Evolutionary conservation across 306 rosid genomes (phyloP).

Genomic region (Cicer cuneatum): DNA sequence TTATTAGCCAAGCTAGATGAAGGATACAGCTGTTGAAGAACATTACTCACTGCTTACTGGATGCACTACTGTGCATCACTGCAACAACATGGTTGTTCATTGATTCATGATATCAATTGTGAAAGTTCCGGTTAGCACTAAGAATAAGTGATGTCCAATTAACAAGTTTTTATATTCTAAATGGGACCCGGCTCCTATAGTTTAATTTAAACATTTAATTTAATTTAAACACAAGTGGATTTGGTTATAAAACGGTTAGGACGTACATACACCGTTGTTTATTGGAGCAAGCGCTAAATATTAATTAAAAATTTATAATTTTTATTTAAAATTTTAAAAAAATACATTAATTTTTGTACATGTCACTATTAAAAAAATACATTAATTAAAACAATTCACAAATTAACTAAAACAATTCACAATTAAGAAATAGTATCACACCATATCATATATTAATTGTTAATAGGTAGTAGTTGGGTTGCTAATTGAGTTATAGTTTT

Average conservation of each 20-base stretch:
- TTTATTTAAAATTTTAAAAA: too few species aligned
- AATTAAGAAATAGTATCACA: too few species aligned
- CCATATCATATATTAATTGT: too few species aligned
- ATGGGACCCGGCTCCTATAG: background rate
- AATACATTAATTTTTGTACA: too few species aligned
- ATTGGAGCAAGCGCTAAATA: too few species aligned
- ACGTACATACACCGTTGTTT: background rate
- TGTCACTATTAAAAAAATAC: too few species aligned
- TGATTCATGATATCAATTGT: slow-evolving; percentile 41
- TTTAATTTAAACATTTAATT: slow-evolving; percentile 14
- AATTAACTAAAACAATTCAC: too few species aligned
- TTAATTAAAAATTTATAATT: too few species aligned
- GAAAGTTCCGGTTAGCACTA: slow-evolving; percentile 41
- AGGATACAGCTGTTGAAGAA: background rate
- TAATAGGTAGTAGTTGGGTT: too few species aligned
- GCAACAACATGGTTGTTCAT: slow-evolving; percentile 42
- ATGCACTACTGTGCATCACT: slow-evolving; percentile 5
- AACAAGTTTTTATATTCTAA: slow-evolving; percentile 14
- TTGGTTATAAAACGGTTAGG: background rate
- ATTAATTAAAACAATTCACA: too few species aligned
- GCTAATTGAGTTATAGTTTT: too few species aligned
- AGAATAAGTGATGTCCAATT: slow-evolving; percentile 39
- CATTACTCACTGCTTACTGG: background rate
- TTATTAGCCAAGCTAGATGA: background rate
- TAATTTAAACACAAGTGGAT: slow-evolving; percentile 41